Evolutionary conservation across 495 filamentous ascomycete genomes (phyloP).

Genomic region (Symbiotaphrina buchneri): DNA sequence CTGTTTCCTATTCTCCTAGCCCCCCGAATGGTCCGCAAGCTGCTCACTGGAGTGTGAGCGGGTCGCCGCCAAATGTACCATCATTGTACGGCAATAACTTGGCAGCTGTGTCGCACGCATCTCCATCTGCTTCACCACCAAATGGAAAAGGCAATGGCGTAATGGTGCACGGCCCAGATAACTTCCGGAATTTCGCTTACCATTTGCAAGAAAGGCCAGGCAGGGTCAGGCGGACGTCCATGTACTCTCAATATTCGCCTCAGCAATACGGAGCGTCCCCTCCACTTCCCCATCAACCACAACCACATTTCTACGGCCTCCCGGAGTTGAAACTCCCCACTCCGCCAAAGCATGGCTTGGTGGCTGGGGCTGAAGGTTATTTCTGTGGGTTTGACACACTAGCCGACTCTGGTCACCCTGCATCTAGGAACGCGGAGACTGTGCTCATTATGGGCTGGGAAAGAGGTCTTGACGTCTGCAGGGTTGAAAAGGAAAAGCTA

Average conservation of each 20-base stretch:
- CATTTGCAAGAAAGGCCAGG: constrained; percentile 8
- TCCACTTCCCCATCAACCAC: constrained; percentile 63
- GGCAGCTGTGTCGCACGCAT: constrained; percentile 1
- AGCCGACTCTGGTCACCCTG: constrained; percentile 21
- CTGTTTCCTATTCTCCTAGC: constrained; percentile 9
- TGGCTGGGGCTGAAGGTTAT: constrained; percentile 39
- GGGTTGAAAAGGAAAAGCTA: constrained; percentile 41
- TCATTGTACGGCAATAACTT: constrained; percentile 5
- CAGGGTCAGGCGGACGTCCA: constrained; percentile 21
- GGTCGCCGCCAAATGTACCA: constrained; percentile 9
- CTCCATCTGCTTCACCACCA: constrained; percentile 1
- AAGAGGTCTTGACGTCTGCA: constrained; percentile 46
- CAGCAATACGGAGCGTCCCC: constrained; percentile 23
- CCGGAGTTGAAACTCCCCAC: constrained; percentile 28
- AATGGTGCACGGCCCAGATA: constrained; percentile 11
- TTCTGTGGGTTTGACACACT: constrained; percentile 65
- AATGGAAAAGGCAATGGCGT: constrained; percentile 2
- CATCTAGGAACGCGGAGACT: constrained; percentile 29
- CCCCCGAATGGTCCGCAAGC: constrained; percentile 7
- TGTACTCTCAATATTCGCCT: constrained; percentile 30
- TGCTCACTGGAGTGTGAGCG: constrained; percentile 8
- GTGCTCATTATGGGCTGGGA: constrained; percentile 60
- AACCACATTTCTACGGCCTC: constrained; percentile 40
- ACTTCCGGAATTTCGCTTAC: constrained; percentile 10
- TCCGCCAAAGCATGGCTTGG: constrained; percentile 15